A percentile compares a stretch with the other conserved stretches of the same genome.
Evolutionary conservation across 2,329 filamentous ascomycete genomes (phyloP).

Genomic region (Epichloe typhina): DNA sequence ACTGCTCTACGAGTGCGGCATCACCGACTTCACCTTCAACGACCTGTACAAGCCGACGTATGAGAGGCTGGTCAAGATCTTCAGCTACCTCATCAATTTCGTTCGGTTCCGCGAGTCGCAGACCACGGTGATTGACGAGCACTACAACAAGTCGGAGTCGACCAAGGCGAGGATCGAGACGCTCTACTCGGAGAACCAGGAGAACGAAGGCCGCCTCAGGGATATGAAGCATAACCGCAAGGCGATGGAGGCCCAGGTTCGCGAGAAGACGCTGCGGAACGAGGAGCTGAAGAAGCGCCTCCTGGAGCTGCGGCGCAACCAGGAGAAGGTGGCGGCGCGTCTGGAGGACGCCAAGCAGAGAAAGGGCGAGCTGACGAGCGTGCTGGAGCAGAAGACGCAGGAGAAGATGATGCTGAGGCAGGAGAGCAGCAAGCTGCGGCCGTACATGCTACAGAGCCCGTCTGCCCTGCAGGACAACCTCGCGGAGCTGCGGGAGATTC

Average conservation of each 20-base stretch:
- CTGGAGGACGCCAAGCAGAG: conserved; percentile 73
- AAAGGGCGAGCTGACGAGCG: conserved; percentile 60
- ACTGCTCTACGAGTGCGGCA: conserved; percentile 75
- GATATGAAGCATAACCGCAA: conserved; percentile 71
- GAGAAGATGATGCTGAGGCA: conserved; percentile 59
- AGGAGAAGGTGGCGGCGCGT: conserved; percentile 70
- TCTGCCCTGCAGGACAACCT: conserved; percentile 70
- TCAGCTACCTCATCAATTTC: conserved; percentile 98
- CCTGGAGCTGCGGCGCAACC: conserved; percentile 65
- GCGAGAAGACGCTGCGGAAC: conserved; percentile 74
- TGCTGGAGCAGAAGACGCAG: conserved; percentile 59
- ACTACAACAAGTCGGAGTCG: conserved; percentile 81
- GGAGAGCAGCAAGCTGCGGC: conserved; percentile 78
- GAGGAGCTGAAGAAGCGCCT: conserved; percentile 75
- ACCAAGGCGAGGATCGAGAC: conserved; percentile 81
- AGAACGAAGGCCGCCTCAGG: conserved; percentile 65
- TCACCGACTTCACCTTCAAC: conserved; percentile 85
- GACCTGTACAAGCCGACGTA: conserved; percentile 88
- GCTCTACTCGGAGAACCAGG: conserved; percentile 74
- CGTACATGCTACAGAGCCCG: conserved; percentile 84
- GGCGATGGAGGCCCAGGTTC: conserved; percentile 67
- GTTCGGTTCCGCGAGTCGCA: conserved; percentile 93
- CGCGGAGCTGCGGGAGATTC: conserved; percentile 65
- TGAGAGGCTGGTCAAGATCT: conserved; percentile 82
- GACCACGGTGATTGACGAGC: conserved; percentile 76